Base-by-base conservation (phyloP, 2,329 filamentous ascomycete genomes). In the Aureobasidium vineae region DNA sequence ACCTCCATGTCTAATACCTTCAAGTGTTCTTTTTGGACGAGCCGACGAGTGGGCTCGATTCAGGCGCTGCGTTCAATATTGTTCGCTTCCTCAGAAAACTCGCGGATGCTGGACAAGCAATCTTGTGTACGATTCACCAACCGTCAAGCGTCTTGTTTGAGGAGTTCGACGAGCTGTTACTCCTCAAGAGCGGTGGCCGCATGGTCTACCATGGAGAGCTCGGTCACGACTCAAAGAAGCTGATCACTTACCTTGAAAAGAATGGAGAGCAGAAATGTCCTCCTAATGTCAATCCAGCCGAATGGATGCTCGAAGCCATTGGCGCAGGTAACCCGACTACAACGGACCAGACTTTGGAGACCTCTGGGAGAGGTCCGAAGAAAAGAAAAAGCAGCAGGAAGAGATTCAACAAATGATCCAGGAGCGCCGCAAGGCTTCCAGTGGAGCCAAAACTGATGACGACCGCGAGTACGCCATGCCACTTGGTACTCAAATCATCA, bases 291-390 rank as follows among this genome's bases (percentile, higher is more conserved):
- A 86, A 86, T 70, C 79, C 83, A 5, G 84, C 85, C 0, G 90
- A 95, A 79, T 95, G 90, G 78, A 94, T 95, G 90, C 86, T 96
- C 10, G 91, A 95, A 73, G 90, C 90, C 6, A 89, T 94, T 45
- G 90, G 91, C 63, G 90, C 90, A 28, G 90, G 90, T 13, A 89
- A 88, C 13, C 85, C 21, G 88, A 90, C 4, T 85, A 93, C 53
- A 90, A 90, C 33, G 83, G 87, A 74, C 84, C 84, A 53, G 90
- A 95, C 77, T 95, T 91, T 91, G 88, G 85, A 13, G 89, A 93
- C 69, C 85, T 93, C 67, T 96, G 91, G 91, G 81, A 80, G 2
- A 87, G 89, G 21, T 91, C 88, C 26, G 83, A 88, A 2, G 90
- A 95, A 74, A 82, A 91, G 38, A 85, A 85, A 15, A 79, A 84